Percentiles rank a stretch among this genome's conserved stretches.
These are phyloP conservation scores for Rhizodiscina lignyota DNA, from an alignment of 495 filamentous ascomycete genomes.

Conservation along the genomic window DNA sequence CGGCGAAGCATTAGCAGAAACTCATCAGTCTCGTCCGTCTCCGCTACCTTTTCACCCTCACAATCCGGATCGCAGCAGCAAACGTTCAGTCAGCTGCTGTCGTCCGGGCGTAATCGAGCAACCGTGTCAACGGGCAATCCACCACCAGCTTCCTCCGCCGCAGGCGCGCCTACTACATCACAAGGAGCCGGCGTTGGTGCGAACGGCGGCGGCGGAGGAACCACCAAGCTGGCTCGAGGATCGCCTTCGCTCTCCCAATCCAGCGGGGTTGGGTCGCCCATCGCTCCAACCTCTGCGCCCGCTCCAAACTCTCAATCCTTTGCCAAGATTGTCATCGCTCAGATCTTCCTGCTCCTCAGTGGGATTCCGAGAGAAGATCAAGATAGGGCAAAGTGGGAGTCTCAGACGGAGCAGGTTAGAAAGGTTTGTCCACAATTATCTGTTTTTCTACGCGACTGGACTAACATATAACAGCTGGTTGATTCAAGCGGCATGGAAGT, in stretches of 20 bases:
- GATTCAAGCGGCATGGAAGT: slow-evolving; percentile 96
- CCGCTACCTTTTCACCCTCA: slow-evolving; percentile 34
- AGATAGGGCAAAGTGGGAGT: slow-evolving; percentile 85
- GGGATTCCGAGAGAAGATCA: slow-evolving; percentile 85
- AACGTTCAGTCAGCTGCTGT: slow-evolving; percentile 33
- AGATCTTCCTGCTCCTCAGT: slow-evolving; percentile 85
- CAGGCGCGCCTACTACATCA: slow-evolving; percentile 32
- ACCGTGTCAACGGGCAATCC: slow-evolving; percentile 43
- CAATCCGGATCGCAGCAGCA: slow-evolving; percentile 44
- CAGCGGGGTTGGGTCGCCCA: slow-evolving; percentile 41
- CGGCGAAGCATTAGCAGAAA: no score
- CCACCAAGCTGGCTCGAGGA: slow-evolving; percentile 41
- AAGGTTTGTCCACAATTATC: slow-evolving; percentile 41
- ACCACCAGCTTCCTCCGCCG: slow-evolving; percentile 44
- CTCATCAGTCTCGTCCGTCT: slow-evolving; percentile 34
- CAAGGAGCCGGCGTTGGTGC: slow-evolving; percentile 34
- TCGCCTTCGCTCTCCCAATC: slow-evolving; percentile 47
- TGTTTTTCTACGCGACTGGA: background rate
- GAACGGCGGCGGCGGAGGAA: slow-evolving; percentile 38
- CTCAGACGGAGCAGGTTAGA: slow-evolving; percentile 74
- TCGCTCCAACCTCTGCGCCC: slow-evolving; percentile 21
- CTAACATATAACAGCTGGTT: slow-evolving; percentile 42
- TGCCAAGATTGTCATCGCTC: slow-evolving; percentile 80
- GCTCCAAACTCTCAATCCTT: slow-evolving; percentile 21
- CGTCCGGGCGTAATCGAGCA: slow-evolving; percentile 41